These are phyloP conservation scores for Biancaea sappan DNA, from an alignment of 306 rosid genomes.

Conservation along the genomic window DNA sequence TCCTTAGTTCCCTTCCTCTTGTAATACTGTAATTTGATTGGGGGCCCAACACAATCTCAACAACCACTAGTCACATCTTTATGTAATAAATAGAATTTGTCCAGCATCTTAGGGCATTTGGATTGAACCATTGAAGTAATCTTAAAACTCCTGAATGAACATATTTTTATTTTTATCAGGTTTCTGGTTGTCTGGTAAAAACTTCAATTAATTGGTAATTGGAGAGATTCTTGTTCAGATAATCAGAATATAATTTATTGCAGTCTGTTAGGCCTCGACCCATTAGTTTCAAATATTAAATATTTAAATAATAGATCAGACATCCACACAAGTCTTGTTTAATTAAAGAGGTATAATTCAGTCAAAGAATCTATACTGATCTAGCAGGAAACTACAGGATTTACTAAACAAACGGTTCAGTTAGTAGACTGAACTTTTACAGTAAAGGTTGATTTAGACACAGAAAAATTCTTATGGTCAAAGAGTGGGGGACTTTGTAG, in stretches of 20 bases:
- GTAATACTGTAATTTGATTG: too few relatives aligned
- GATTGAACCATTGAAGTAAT: background rate
- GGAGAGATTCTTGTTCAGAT: background rate
- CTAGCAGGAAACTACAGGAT: background rate
- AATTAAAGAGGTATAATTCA: background rate
- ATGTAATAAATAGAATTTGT: background rate
- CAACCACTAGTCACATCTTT: background rate
- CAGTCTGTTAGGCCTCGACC: background rate
- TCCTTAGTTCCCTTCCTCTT: too few relatives aligned
- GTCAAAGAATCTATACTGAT: constrained; percentile 10
- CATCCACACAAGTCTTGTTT: background rate
- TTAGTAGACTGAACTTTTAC: background rate
- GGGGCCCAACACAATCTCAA: too few relatives aligned
- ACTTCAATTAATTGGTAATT: background rate
- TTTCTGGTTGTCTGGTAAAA: background rate
- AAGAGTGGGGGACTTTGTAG: background rate
- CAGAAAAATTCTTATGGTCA: background rate
- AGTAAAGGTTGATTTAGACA: background rate
- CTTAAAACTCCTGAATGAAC: background rate
- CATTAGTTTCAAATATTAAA: background rate
- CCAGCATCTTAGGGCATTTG: background rate
- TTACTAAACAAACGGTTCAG: constrained; percentile 8
- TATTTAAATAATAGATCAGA: background rate
- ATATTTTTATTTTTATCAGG: background rate
- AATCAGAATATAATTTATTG: background rate